Conservation (phyloP, 2,329 filamentous ascomycete genomes). For the Emmonsiellopsis sp. region DNA sequence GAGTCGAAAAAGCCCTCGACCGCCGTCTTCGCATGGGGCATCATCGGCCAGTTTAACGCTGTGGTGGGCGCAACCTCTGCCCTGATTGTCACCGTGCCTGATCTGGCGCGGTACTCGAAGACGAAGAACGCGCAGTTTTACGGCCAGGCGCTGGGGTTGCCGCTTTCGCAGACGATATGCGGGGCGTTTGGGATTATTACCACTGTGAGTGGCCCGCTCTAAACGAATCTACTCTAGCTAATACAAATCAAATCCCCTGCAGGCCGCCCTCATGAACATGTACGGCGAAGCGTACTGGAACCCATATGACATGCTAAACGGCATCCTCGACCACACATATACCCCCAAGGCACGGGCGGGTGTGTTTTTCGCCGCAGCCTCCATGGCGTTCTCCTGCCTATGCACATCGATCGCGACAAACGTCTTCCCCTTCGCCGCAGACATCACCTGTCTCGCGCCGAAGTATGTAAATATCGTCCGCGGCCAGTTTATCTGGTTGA, state of each 20-base stretch:
- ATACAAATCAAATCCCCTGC: constrained; percentile 12
- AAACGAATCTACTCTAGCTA: neutral
- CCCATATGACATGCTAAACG: constrained; percentile 27
- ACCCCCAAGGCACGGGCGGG: constrained; percentile 21
- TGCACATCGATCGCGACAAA: constrained; percentile 20
- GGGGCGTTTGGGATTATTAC: constrained; percentile 17
- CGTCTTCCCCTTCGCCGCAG: constrained; percentile 26
- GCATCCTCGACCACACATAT: constrained; percentile 30
- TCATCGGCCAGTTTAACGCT: constrained; percentile 32
- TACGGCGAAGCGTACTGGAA: constrained; percentile 33
- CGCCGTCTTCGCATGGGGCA: constrained; percentile 27
- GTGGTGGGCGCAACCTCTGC: constrained; percentile 30
- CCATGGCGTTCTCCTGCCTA: constrained; percentile 16
- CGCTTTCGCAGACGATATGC: constrained; percentile 14
- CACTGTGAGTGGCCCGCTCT: constrained; percentile 9
- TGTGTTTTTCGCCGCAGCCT: constrained; percentile 24
- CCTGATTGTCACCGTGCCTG: constrained; percentile 30
- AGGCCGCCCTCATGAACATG: constrained; percentile 26
- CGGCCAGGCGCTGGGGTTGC: constrained; percentile 16
- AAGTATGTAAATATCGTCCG: constrained; percentile 25
- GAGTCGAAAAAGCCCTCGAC: constrained; percentile 10
- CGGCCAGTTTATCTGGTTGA: constrained; percentile 24
- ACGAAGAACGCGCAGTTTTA: constrained; percentile 25
- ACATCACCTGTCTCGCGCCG: constrained; percentile 25
- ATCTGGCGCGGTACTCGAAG: constrained; percentile 28